These are phyloP conservation scores for Leishmania martiniquensis DNA, from an alignment of 208 protist genomes.

Conservation along the genomic window DNA sequence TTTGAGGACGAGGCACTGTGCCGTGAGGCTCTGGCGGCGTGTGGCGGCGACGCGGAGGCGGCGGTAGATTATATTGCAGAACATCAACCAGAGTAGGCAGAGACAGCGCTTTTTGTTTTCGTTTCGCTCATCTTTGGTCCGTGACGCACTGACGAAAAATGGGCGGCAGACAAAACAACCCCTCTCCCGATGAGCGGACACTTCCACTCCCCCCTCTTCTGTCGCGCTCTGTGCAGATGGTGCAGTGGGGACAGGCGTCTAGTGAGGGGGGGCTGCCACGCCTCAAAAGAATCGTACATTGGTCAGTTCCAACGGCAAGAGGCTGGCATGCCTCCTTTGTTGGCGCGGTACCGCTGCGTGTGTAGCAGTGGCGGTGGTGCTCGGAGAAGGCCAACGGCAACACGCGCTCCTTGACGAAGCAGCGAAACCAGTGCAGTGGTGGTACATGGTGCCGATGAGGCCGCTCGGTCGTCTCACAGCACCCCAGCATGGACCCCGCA, in stretches of 20 bases:
- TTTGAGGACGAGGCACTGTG: slow-evolving; percentile 79
- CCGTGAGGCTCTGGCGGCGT: slow-evolving; percentile 47
- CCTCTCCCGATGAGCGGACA: too few relatives aligned
- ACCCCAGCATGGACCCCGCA: too few relatives aligned
- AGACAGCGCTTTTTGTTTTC: not conserved
- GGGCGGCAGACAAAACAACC: not conserved
- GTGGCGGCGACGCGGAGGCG: slow-evolving; percentile 68
- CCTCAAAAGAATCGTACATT: not conserved
- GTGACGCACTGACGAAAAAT: not conserved
- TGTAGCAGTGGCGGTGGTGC: not conserved
- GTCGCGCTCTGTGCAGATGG: not conserved
- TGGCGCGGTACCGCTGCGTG: not conserved
- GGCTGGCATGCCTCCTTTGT: not conserved
- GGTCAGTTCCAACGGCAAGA: not conserved
- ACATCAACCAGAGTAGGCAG: slow-evolving; percentile 4
- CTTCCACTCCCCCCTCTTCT: too few relatives aligned
- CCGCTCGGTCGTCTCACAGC: too few relatives aligned
- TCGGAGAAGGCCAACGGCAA: too few relatives aligned
- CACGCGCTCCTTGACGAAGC: too few relatives aligned
- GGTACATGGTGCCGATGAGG: too few relatives aligned
- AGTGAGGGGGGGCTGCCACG: not conserved
- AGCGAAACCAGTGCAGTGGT: too few relatives aligned
- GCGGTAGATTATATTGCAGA: slow-evolving; percentile 79
- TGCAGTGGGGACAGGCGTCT: not conserved
- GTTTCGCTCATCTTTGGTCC: not conserved